Base-by-base conservation (phyloP, 768 basidiomycete species). In the Phlebiopsis gigantea region DNA sequence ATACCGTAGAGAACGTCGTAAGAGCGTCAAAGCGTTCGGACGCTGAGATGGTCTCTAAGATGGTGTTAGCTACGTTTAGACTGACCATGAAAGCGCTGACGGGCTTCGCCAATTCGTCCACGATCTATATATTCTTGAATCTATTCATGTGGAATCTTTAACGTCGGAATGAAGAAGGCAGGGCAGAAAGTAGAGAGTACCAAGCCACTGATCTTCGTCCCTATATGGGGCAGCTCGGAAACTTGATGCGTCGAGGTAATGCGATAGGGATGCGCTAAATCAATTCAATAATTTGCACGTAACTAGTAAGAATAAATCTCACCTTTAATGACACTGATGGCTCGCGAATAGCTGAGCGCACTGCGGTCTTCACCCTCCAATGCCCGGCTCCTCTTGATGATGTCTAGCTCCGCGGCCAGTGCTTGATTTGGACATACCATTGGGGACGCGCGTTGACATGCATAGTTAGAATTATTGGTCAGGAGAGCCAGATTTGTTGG, bases 341-440 rank as follows among this genome's bases (percentile, higher is more conserved):
- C 83, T 47, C 88, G 77, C 30, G 83, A 76, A 61, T 93, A 93
- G 58, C 83, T 84, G 47, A 93, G 70, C 41, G 84, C 82, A 62
- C 86, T 89, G 26, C 81, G 73, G 21, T 77, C 75, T 50, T 88
- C 78, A 12, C 86, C 84, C 65, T 93, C 90, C 1, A 90, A 70
- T 46, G 80, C 74, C 45, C 90, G 76, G 24, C 77, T 73, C 31
- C 73, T 77, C 17, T 79, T 77, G 28, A 93, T 77, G 17, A 87
- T 69, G 26, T 76, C 77, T 12, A 93, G 69, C 61, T 85, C 80
- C n/a, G 69, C 60, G 4, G 77, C 78, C 4, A 93, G 76, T 0
- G 59, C 70, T 66, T 91, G 86, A 61, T 93, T 93, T 0, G 78
- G 76, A 61, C 87, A 92, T 2, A 79, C 66, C 34, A 93, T 73